A percentile compares a stretch with the other conserved stretches of the same genome.
Evolutionary conservation across 2,329 filamentous ascomycete species (phyloP).

Genomic region (Exophiala alcalophila): DNA sequence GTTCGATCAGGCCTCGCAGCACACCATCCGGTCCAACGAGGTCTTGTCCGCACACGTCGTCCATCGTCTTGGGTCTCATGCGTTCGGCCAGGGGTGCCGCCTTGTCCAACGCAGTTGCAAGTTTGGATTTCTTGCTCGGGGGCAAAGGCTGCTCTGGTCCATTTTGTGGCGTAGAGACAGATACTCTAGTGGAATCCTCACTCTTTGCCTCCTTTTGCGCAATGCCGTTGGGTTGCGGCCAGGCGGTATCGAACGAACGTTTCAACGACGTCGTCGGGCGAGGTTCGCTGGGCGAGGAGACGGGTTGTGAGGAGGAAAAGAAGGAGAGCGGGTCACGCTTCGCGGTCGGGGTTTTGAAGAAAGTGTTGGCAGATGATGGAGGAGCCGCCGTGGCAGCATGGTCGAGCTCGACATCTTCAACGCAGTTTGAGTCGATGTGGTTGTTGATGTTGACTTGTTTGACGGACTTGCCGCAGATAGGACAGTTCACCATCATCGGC

Average conservation of each 20-base stretch:
- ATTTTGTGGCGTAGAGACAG: slow-evolving; percentile 2
- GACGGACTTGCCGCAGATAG: slow-evolving; percentile 74
- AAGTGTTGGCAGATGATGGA: slow-evolving; percentile 47
- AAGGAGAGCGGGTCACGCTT: slow-evolving; percentile 36
- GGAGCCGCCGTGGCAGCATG: slow-evolving; percentile 35
- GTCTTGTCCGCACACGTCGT: slow-evolving; percentile 88
- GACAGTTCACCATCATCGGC: slow-evolving; percentile 64
- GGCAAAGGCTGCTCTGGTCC: not conserved
- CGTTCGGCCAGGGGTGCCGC: slow-evolving; percentile 86
- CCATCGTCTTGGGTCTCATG: slow-evolving; percentile 80
- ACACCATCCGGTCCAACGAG: slow-evolving; percentile 83
- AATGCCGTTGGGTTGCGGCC: slow-evolving; percentile 1
- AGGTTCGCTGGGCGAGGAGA: slow-evolving; percentile 8
- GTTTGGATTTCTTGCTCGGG: slow-evolving; percentile 63
- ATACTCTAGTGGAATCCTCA: not conserved
- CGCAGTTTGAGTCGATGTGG: slow-evolving; percentile 84
- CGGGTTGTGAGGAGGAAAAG: slow-evolving; percentile 19
- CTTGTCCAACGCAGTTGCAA: slow-evolving; percentile 55
- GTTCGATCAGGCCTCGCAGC: slow-evolving; percentile 79
- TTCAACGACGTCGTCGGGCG: slow-evolving; percentile 7
- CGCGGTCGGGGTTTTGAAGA: slow-evolving; percentile 53
- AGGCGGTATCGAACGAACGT: slow-evolving; percentile 9
- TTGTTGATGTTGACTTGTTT: slow-evolving; percentile 75
- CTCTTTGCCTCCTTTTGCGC: not conserved
- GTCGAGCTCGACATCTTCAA: slow-evolving; percentile 55